phyloP scores from a whole-genome alignment of 2,329 filamentous ascomycete species.

The Scytalidium lignicola region DNA sequence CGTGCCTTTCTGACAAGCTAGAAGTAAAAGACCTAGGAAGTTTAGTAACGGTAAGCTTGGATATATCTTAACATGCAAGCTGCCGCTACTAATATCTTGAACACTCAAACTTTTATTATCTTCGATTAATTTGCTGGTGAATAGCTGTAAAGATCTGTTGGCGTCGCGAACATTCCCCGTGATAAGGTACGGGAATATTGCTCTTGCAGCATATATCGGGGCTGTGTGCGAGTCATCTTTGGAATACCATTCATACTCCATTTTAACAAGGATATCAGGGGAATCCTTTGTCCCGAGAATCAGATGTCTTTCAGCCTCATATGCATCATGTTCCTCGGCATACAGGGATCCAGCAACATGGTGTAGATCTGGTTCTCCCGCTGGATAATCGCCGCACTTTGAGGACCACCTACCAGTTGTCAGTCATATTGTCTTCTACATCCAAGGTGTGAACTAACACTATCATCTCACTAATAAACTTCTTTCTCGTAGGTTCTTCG shows the following conservation, averaged over 20 bases:
- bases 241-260: constrained; percentile 93
- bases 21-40: constrained; percentile 79
- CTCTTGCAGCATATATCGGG: constrained; percentile 78
- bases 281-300: constrained; percentile 86
- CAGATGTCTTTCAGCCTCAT: constrained; percentile 90
- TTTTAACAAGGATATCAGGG: constrained; percentile 68
- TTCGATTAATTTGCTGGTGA: constrained; percentile 59
- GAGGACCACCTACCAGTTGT: constrained; percentile 64
- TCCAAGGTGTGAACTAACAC: constrained; percentile 42
- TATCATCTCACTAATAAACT: constrained; percentile 82
- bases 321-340: constrained; percentile 87
- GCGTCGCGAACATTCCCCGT: constrained; percentile 87
- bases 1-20: constrained; percentile 74
- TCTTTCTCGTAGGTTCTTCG: constrained; percentile 87
- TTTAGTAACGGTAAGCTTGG: constrained; percentile 91
- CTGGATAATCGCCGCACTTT: constrained; percentile 79
- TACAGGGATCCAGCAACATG: constrained; percentile 84
- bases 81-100: constrained; percentile 73
- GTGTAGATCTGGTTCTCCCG: constrained; percentile 90
- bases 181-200: constrained; percentile 84
- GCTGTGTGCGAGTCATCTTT: constrained; percentile 85
- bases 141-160: constrained; percentile 73
- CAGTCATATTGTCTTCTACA: constrained; percentile 6
- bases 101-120: constrained; percentile 56
- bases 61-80: constrained; percentile 74